Percentiles rank a stretch among this genome's conserved stretches.
Conservation (phyloP, 1,284 basidiomycete genomes). For the Ganoderma sp. region DNA sequence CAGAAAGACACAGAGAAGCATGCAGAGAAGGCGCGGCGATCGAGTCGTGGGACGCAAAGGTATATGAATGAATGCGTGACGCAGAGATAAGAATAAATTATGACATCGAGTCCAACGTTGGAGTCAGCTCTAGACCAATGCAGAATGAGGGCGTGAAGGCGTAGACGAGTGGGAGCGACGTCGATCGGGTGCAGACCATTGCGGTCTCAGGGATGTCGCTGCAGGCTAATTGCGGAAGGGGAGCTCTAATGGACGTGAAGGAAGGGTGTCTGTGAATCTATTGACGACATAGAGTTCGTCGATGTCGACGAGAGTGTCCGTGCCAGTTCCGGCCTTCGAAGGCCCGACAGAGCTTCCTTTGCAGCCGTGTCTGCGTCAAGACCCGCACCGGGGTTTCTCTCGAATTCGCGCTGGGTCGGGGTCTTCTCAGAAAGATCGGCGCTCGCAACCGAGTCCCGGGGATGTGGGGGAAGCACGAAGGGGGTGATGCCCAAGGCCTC, state of each 20-base stretch:
- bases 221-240: background rate
- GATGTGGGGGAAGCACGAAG: constrained; percentile 35
- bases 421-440: constrained; percentile 10
- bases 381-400: background rate
- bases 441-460: background rate
- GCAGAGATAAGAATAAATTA: constrained; percentile 7
- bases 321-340: constrained; percentile 7
- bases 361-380: background rate
- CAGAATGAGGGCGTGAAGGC: background rate
- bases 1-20: background rate
- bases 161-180: background rate
- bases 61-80: background rate
- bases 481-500: constrained; percentile 43
- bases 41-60: constrained; percentile 10
- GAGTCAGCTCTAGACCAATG: background rate
- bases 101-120: background rate
- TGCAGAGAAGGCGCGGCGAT: constrained; percentile 19
- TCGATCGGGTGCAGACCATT: background rate
- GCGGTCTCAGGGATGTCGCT: background rate
- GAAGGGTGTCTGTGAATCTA: constrained; percentile 30
- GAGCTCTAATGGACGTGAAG: constrained; percentile 14
- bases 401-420: background rate
- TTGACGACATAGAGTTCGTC: constrained; percentile 18
- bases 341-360: constrained; percentile 1
- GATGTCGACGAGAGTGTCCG: constrained; percentile 15